Conservation (phyloP, 2,329 filamentous ascomycete genomes). For the Akanthomyces muscarius region DNA sequence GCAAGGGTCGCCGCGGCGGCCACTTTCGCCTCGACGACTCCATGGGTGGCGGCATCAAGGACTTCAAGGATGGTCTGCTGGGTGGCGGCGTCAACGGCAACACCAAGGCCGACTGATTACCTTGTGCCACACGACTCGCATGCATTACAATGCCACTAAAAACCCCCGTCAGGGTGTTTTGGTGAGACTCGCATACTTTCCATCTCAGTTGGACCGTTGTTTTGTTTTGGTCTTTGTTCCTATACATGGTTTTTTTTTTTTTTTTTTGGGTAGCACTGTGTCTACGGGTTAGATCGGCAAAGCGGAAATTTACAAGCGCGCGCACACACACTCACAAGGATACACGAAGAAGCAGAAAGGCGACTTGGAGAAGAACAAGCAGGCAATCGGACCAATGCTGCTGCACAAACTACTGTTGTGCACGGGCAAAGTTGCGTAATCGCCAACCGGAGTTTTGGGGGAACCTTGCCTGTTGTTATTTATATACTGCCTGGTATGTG, state of each 20-base stretch:
- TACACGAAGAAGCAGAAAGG: not conserved
- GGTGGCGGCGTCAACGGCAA: conserved; percentile 44
- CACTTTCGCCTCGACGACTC: conserved; percentile 61
- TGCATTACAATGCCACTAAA: not conserved
- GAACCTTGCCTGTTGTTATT: conserved; percentile 14
- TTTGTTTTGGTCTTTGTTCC: not conserved
- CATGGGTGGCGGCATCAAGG: conserved; percentile 38
- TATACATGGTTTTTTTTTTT: not conserved
- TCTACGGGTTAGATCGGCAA: conserved; percentile 12
- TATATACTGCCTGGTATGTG: conserved; percentile 15
- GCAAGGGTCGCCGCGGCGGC: conserved; percentile 51
- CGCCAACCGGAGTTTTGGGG: conserved; percentile 13
- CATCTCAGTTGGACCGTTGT: not conserved
- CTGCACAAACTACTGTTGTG: not conserved
- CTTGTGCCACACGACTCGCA: not conserved
- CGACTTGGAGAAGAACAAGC: not conserved
- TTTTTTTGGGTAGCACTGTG: conserved; percentile 6
- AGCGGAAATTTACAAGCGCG: conserved; percentile 3
- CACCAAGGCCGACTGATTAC: conserved; percentile 48
- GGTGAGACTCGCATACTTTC: not conserved
- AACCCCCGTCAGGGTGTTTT: not conserved
- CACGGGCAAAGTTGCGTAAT: not conserved
- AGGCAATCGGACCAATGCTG: not conserved
- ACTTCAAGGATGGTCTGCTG: conserved; percentile 62
- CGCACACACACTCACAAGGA: not conserved